phyloP scores from a whole-genome alignment of 129 eudicot genomes.

The Heracleum sosnowskyi region DNA sequence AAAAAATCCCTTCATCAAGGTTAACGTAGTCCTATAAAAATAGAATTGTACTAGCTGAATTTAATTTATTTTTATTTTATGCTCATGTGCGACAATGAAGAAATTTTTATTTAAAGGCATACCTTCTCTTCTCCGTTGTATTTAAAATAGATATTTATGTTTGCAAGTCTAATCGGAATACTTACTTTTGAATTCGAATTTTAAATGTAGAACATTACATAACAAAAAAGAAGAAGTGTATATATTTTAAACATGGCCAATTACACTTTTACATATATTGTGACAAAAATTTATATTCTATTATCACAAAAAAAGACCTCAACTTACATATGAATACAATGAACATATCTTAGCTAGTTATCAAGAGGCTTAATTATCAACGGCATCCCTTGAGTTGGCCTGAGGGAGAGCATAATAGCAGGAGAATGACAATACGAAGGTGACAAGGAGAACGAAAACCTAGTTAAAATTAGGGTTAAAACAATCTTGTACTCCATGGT shows the following conservation, averaged over 20 bases:
- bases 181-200: too few relatives aligned
- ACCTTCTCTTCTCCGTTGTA: too few relatives aligned
- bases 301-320: not conserved
- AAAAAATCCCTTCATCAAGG: too few relatives aligned
- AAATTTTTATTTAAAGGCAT: too few relatives aligned
- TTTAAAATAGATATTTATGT: too few relatives aligned
- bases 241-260: not conserved
- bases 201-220: too few relatives aligned
- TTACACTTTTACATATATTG: not conserved
- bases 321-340: not conserved
- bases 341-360: not conserved
- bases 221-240: too few relatives aligned
- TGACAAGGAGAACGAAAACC: conserved; percentile 66
- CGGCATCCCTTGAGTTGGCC: conserved; percentile 79
- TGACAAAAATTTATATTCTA: not conserved
- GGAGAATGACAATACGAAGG: conserved; percentile 77
- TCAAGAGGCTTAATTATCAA: conserved; percentile 40
- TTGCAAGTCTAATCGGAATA: too few relatives aligned
- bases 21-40: too few relatives aligned
- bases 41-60: too few relatives aligned
- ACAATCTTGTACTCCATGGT: conserved; percentile 82
- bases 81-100: too few relatives aligned
- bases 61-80: too few relatives aligned
- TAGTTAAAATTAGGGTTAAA: conserved; percentile 45
- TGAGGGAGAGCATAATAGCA: conserved; percentile 61